phyloP scores from a whole-genome alignment of 495 filamentous ascomycete genomes.

The Talaromyces thailandensis region DNA sequence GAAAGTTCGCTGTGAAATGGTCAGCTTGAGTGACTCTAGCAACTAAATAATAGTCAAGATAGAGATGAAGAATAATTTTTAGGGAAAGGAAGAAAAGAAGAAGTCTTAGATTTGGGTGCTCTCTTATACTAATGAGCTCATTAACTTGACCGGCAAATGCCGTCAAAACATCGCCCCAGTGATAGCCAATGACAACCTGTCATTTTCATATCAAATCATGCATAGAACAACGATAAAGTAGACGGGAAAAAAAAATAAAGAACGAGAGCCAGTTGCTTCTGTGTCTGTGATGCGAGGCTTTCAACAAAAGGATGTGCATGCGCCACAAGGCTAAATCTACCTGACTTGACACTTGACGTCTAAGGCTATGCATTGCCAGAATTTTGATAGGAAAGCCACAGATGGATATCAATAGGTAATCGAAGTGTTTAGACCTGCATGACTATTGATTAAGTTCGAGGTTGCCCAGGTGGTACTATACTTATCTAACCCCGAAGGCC shows the following conservation, averaged over 20 bases:
- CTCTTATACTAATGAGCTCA: neutral
- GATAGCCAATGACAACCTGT: neutral
- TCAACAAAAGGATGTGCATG: conserved; percentile 4
- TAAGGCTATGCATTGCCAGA: neutral
- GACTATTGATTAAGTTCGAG: too few species aligned
- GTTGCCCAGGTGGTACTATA: too few species aligned
- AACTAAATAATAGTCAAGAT: neutral
- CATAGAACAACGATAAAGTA: neutral
- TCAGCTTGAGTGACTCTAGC: neutral
- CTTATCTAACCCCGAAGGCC: too few species aligned
- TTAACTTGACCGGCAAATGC: neutral
- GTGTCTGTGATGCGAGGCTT: neutral
- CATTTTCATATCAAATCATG: neutral
- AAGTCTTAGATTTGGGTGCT: neutral
- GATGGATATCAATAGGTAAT: neutral
- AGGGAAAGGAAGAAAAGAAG: neutral
- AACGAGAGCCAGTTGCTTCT: neutral
- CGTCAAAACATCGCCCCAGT: neutral
- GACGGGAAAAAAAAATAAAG: neutral
- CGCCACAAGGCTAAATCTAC: neutral
- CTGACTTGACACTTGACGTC: conserved; percentile 1
- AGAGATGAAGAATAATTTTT: neutral
- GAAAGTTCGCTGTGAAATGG: neutral
- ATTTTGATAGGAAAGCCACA: neutral
- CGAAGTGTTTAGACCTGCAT: neutral